A percentile compares a stretch with the other conserved stretches of the same genome.
phyloP scores from a whole-genome alignment of 2,329 filamentous ascomycete species.

The Aspergillus spinulosporus region DNA sequence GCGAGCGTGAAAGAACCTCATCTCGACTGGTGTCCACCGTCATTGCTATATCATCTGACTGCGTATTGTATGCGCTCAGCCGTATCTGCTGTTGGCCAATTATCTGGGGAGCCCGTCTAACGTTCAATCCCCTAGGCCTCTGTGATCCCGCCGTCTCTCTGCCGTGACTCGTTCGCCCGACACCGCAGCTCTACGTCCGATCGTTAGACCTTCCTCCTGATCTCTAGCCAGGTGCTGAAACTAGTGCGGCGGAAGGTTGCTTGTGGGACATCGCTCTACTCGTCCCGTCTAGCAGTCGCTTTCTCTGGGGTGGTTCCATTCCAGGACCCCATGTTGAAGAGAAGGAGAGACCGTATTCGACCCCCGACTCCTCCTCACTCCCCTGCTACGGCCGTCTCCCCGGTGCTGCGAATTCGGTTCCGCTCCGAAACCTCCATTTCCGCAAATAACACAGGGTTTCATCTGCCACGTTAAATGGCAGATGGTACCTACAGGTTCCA shows the following conservation, averaged over 20 bases:
- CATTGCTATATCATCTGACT: constrained; percentile 22
- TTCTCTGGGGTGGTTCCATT: constrained; percentile 34
- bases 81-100: constrained; percentile 10
- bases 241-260: constrained; percentile 14
- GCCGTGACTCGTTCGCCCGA: constrained; percentile 30
- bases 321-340: constrained; percentile 51
- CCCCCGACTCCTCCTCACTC: constrained; percentile 39
- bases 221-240: constrained; percentile 6
- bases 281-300: constrained; percentile 20
- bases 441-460: constrained; percentile 43
- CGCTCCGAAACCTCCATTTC: constrained; percentile 29
- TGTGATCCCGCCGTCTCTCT: constrained; percentile 20
- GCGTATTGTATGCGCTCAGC: constrained; percentile 16
- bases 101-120: constrained; percentile 16
- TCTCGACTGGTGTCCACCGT: constrained; percentile 26
- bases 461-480: constrained; percentile 55
- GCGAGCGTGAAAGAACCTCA: constrained; percentile 29
- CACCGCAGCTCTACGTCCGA: constrained; percentile 25
- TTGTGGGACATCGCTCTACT: constrained; percentile 21
- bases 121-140: constrained; percentile 17
- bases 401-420: constrained; percentile 25
- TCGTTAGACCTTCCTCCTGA: constrained; percentile 18
- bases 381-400: constrained; percentile 25
- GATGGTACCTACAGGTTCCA: constrained; percentile 57
- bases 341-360: constrained; percentile 49